A percentile compares a stretch with the other conserved stretches of the same genome.
Evolutionary conservation across 2,329 filamentous ascomycete species (phyloP).

Genomic region (Trichoderma aggressivum): DNA sequence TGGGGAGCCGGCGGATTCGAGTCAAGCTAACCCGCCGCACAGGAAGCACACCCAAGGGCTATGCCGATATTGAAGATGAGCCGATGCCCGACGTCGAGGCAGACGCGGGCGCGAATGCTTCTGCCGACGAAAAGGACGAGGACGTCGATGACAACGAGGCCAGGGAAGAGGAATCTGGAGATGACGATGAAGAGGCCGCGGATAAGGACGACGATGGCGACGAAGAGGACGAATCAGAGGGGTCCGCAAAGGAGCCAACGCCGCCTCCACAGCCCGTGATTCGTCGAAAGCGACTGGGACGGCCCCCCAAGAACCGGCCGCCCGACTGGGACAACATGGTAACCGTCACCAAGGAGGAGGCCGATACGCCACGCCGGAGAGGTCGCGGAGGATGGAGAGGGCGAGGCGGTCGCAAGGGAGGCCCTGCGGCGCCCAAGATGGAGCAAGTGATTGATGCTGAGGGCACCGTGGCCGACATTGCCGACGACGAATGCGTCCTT

Average conservation of each 20-base stretch:
- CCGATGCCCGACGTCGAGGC: constrained; percentile 34
- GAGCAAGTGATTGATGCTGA: constrained; percentile 90
- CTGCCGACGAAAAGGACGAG: constrained; percentile 28
- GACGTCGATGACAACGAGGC: constrained; percentile 44
- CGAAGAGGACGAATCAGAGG: constrained; percentile 37
- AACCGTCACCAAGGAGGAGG: constrained; percentile 52
- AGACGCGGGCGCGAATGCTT: constrained; percentile 23
- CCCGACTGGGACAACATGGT: constrained; percentile 71
- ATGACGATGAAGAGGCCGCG: constrained; percentile 38
- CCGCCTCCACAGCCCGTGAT: constrained; percentile 61
- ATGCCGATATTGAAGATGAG: constrained; percentile 41
- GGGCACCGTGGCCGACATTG: constrained; percentile 84
- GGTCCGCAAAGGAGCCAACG: constrained; percentile 49
- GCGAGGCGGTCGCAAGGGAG: constrained; percentile 63
- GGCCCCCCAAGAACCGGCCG: constrained; percentile 80
- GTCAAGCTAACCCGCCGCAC: constrained; percentile 34
- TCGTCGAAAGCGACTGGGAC: constrained; percentile 74
- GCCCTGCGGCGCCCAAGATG: constrained; percentile 70
- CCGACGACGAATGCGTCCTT: constrained; percentile 86
- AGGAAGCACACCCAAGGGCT: constrained; percentile 44
- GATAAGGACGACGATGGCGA: constrained; percentile 48
- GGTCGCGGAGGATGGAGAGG: constrained; percentile 70
- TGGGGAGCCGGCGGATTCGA: constrained; percentile 31
- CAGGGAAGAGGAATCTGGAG: constrained; percentile 35
- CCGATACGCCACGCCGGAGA: constrained; percentile 58